phyloP scores from a whole-genome alignment of 2,329 filamentous ascomycete genomes.

The Volutella citrinella region DNA sequence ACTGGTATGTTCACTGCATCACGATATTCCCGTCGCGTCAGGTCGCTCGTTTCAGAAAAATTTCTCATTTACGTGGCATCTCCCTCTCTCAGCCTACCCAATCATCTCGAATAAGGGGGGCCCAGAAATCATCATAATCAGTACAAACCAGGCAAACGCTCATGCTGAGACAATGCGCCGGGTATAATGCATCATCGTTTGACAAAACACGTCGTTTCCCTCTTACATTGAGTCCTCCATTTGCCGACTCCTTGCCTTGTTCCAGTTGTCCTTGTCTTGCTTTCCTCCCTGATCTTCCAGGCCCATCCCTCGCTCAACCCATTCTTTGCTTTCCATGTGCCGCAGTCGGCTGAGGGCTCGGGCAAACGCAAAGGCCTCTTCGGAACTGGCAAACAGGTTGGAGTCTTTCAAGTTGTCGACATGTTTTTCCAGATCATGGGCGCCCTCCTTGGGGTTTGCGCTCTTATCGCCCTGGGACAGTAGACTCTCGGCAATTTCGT shows the following conservation, averaged over 20 bases:
- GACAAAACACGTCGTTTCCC: conserved; percentile 9
- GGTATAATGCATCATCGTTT: conserved; percentile 25
- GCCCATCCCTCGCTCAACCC: conserved; percentile 81
- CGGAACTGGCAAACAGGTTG: conserved; percentile 87
- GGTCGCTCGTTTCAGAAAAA: too few relatives aligned
- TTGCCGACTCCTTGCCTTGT: conserved; percentile 63
- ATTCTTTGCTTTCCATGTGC: conserved; percentile 93
- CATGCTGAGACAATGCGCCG: conserved; percentile 23
- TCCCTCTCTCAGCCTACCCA: conserved; percentile 9
- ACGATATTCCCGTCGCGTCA: too few relatives aligned
- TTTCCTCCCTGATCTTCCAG: conserved; percentile 63
- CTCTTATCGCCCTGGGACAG: conserved; percentile 45
- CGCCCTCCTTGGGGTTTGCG: conserved; percentile 53
- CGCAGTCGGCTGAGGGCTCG: conserved; percentile 77
- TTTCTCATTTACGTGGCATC: too few relatives aligned
- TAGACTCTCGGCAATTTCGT: conserved; percentile 61
- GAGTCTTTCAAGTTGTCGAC: conserved; percentile 82
- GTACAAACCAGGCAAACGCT: conserved; percentile 25
- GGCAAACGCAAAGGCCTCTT: conserved; percentile 95
- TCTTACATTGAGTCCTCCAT: conserved; percentile 65
- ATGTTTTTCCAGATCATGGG: conserved; percentile 85
- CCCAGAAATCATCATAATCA: too few relatives aligned
- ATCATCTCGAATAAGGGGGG: conserved; percentile 12
- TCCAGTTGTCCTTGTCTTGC: conserved; percentile 63
- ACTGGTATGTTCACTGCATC: too few relatives aligned